Conservation (phyloP, 2,329 filamentous ascomycete genomes). For the Catunica adiposa region DNA sequence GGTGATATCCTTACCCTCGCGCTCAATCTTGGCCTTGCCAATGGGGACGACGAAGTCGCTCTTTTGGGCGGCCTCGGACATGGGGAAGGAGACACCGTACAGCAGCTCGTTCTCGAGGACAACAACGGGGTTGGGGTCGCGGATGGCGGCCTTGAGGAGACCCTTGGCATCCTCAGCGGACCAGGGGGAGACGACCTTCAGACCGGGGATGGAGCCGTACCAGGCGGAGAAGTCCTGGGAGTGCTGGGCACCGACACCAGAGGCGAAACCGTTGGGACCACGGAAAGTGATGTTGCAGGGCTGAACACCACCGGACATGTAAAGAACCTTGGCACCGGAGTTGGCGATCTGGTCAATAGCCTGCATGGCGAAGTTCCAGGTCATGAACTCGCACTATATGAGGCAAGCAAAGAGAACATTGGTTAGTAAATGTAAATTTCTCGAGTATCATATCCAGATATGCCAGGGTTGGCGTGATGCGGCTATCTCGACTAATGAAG, state of each 20-base stretch:
- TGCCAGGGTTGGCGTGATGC: too few species aligned
- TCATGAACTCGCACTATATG: conserved; percentile 93
- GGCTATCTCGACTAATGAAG: neutral
- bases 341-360: conserved; percentile 99
- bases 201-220: conserved; percentile 94
- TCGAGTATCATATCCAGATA: too few species aligned
- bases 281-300: conserved; percentile 99
- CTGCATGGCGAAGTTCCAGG: conserved; percentile 99
- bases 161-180: conserved; percentile 97
- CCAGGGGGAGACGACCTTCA: conserved; percentile 95
- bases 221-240: conserved; percentile 97
- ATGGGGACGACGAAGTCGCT: conserved; percentile 94
- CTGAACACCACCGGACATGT: conserved; percentile 99
- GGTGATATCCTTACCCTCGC: conserved; percentile 85
- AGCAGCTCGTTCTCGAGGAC: conserved; percentile 79
- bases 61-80: conserved; percentile 92
- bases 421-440: conserved; percentile 6
- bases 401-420: conserved; percentile 5
- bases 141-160: conserved; percentile 90
- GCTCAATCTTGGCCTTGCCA: conserved; percentile 98
- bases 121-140: conserved; percentile 92
- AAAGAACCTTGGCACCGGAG: conserved; percentile 96
- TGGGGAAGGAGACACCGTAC: conserved; percentile 88
- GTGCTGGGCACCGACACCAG: conserved; percentile 93
- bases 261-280: conserved; percentile 92